These are phyloP conservation scores for Candida orba DNA, from an alignment of 805 yeast species.

Conservation along the genomic window DNA sequence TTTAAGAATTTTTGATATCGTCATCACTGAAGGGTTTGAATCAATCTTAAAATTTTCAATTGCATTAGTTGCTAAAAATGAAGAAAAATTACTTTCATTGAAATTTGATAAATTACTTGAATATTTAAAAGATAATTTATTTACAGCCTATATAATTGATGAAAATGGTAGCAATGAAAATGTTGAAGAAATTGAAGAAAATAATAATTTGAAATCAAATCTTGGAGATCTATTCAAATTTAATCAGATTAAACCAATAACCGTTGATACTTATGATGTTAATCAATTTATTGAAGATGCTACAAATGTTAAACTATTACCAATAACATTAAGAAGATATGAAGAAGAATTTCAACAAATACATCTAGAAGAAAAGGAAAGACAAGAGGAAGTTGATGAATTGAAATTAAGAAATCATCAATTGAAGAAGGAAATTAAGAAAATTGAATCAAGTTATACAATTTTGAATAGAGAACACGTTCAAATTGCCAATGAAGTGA, in stretches of 20 bases:
- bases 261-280: conserved; percentile 44
- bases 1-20: conserved; percentile 76
- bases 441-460: conserved; percentile 62
- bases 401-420: conserved; percentile 62
- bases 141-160: conserved; percentile 50
- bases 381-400: conserved; percentile 60
- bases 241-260: conserved; percentile 11
- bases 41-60: conserved; percentile 78
- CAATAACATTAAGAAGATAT: conserved; percentile 64
- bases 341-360: conserved; percentile 69
- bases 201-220: conserved; percentile 4
- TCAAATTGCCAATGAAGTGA: conserved; percentile 80
- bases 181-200: conserved; percentile 26
- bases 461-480: conserved; percentile 76
- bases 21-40: conserved; percentile 88
- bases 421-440: conserved; percentile 63
- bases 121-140: conserved; percentile 72
- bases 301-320: conserved; percentile 62
- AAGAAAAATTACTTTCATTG: conserved; percentile 47
- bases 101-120: conserved; percentile 72
- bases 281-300: conserved; percentile 76
- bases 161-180: conserved; percentile 11
- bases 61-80: conserved; percentile 68
- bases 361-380: conserved; percentile 63
- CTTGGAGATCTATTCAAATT: conserved; percentile 13